Conservation (phyloP, 371 early-diverging fungal species). For the Mortierella sp. region DNA sequence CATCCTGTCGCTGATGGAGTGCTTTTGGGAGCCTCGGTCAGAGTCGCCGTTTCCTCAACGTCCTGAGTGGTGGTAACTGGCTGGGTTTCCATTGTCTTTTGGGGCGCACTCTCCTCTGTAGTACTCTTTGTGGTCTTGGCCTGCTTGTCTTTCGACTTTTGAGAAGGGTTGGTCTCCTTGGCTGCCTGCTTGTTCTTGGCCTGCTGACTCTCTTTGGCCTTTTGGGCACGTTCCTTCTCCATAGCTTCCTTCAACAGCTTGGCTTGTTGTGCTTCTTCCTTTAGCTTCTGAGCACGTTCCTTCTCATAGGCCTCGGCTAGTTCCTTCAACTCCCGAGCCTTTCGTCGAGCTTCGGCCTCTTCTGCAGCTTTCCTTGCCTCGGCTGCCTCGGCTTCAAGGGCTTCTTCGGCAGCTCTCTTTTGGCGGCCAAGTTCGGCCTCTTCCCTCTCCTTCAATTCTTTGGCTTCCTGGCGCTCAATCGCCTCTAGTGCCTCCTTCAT, state of each 20-base stretch:
- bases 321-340: constrained; percentile 20
- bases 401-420: constrained; percentile 49
- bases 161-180: not conserved
- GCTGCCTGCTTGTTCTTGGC: constrained; percentile 3
- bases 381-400: constrained; percentile 19
- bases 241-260: constrained; percentile 20
- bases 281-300: constrained; percentile 9
- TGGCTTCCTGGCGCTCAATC: constrained; percentile 34
- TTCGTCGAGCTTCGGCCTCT: constrained; percentile 22
- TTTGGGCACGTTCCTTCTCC: constrained; percentile 8
- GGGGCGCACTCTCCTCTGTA: too few relatives aligned
- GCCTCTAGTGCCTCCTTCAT: constrained; percentile 21
- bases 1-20: not conserved
- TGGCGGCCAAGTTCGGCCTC: constrained; percentile 56
- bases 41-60: not conserved
- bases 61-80: not conserved
- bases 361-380: constrained; percentile 17
- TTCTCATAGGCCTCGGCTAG: constrained; percentile 26
- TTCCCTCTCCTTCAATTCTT: constrained; percentile 43
- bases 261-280: constrained; percentile 11
- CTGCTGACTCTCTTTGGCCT: constrained; percentile 17
- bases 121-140: too few relatives aligned
- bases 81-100: not conserved
- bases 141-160: too few relatives aligned
- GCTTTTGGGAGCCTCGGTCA: not conserved